Evolutionary conservation across 129 eudicot species (phyloP), one percentile per base, ranked within the genome.

Genomic region (Mikania micrantha): DNA sequence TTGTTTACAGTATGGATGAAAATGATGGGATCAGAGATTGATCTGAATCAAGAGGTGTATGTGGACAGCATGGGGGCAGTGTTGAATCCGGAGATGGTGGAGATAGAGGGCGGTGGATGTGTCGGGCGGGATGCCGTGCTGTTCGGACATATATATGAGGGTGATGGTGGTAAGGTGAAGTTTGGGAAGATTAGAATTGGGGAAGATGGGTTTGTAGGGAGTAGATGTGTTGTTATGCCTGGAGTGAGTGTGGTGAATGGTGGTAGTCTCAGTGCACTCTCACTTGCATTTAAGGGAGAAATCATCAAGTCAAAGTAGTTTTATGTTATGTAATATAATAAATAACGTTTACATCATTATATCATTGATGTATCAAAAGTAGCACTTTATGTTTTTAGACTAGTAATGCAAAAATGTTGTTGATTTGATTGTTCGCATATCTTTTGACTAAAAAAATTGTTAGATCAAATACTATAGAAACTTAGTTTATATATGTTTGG

Each of bases 71-170:
- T 85, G 88, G 96, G 96, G 45, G 96, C 90, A 6, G 68, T 77
- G 36, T 63, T 89, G 84, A 89, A 89, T 69, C 96, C 96, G 4
- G 94, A 89, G 75, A 89, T 89, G 96, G 88, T 89, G 69, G 90
- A 77, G 78, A 84, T 89, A 4, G 90, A 86, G 58, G 67, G 88
- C 15, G 88, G 86, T 0, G 94, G 90, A 4, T 85, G 88, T 28
- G 90, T 89, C 48, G 96, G 86, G 24, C 79, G 86, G 47, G 96
- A 89, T 40, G 88, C 94, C 0, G 61, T 89, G 75, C 47, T 89
- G 19, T 89, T 89, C 27, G 96, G 96, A 41, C 96, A 89, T 61
- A 75, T 89, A 62, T 89, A 89, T 52, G 96, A 89, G 71, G 96
- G 96, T 20, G 96, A 86, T 79, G 94, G 88, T n/a, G 96, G 96